Base-by-base conservation (phyloP, 352 stramenopile species). In the Phytopythium aichiense region DNA sequence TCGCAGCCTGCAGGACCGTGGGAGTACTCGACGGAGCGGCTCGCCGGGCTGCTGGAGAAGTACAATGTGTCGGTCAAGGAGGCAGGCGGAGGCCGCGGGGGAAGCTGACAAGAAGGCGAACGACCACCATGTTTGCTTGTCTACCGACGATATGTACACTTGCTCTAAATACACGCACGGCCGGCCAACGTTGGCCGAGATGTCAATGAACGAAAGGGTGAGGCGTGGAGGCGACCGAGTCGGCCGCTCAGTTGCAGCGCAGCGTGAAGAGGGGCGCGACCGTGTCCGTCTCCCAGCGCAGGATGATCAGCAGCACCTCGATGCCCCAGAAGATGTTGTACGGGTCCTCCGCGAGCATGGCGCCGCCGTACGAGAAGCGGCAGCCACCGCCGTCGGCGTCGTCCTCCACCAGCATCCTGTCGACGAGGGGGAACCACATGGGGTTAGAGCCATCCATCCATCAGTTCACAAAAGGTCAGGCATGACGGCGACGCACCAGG, bases 11-110 rank as follows among this genome's bases (percentile, higher is more conserved):
- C 61, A 48, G 20, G 30, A 20, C 60, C 48, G n/a, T 77, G 72
- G 61, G 73, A 87, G 23, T 89, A 87, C 65, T 84, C 80, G 42
- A 72, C 69, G 46, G 80, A 87, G 57, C 72, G 80, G 23, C 74
- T 89, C 38, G 68, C 74, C 28, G 81, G 72, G 54, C 61, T 89
- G 23, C 55, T 89, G 53, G 66, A 84, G 48, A 89, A 89, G 56
- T 89, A 89, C 76, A 87, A 85, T 30, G 70, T 89, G 11, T 82
- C 76, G 1, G 76, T 84, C 20, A 71, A 65, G 1, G 56, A 48
- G 33, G 53, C 53, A 20, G n/a, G 33, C 7, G 31, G 30, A 16
- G 7, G 28, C 7, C 28, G 31, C 1, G 22, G 16, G 30, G 37
- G 18, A 25, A 48, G 40, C 13, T n/a, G 6, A 23, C 6, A 48